phyloP scores from a whole-genome alignment of 2,329 filamentous ascomycete species.

The Pestalotiopsis sp. region DNA sequence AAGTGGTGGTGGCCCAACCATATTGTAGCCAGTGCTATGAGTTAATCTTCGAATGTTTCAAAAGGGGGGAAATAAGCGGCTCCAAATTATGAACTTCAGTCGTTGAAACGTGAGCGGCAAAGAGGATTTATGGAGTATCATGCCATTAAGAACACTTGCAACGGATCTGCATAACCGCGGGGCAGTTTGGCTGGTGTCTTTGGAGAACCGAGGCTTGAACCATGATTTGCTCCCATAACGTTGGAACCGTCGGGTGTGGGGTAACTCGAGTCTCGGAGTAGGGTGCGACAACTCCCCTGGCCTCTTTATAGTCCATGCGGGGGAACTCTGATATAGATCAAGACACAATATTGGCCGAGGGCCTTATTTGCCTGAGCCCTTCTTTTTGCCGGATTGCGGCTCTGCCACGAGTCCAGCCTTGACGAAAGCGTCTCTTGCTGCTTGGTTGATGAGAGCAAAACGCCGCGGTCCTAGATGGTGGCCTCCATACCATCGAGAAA shows the following conservation, averaged over 20 bases:
- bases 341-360: background rate
- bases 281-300: background rate
- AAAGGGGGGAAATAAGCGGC: background rate
- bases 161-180: constrained; percentile 15
- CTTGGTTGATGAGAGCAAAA: constrained; percentile 88
- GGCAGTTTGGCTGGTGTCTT: background rate
- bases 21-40: constrained; percentile 22
- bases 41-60: background rate
- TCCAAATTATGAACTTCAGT: background rate
- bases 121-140: background rate
- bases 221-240: constrained; percentile 4
- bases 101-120: background rate
- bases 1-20: constrained; percentile 45
- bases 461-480: constrained; percentile 85
- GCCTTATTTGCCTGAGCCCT: constrained; percentile 22
- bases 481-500: constrained; percentile 94
- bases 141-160: background rate
- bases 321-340: background rate
- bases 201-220: constrained; percentile 15
- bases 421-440: constrained; percentile 82
- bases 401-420: constrained; percentile 72
- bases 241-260: constrained; percentile 9
- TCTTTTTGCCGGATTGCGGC: constrained; percentile 45
- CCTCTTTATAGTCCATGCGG: background rate
- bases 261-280: constrained; percentile 3